Evolutionary conservation across 306 rosid genomes (phyloP), one percentile per base, ranked within the genome.

Genomic region (Vigna reflexopilosa): DNA sequence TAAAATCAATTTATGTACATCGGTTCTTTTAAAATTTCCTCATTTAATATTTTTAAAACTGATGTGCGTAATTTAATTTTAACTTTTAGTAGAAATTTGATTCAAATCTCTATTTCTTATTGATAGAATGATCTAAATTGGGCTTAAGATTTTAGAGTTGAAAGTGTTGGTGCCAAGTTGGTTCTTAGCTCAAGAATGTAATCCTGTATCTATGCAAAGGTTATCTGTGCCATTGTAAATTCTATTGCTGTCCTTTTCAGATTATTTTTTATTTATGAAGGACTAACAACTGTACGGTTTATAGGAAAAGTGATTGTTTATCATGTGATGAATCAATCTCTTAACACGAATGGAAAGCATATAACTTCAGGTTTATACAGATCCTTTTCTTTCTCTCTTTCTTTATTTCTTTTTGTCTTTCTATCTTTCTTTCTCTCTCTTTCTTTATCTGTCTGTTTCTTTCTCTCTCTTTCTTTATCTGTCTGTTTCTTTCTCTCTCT

Each of bases 211-310:
- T 45, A 15, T 72, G 50, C 76, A n/a, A 47, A 19, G 78, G 54
- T 73, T 62, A 47, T 63, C 62, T 34, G 66, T 73, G 73, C 73
- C 77, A 47, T 40, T 77, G 70, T 11, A 74, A 79, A 58, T 70
- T 78, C 73, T 17, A 42, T 26, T 44, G 70, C 64, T 4, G 81
- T 64, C 83, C 85, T 74, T 85, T 67, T 67, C 38, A 54, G 30
- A n/a, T 24, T 4, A 30, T 76, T 65, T 72, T 77, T 22, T 16
- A 16, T 44, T 80, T 19, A 32, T 54, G 44, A 75, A 75, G 82
- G 79, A 49, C 77, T 66, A 36, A 73, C 84, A 56, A 47, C 24
- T 84, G 62, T 73, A 75, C 45, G 67, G 34, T 70, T 70, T 79
- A 52, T 70, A 75, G 71, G 56, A 56, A 45, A 57, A 42, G 58